Conservation (phyloP, 805 yeast species). For the Wickerhamiella lipophila region DNA sequence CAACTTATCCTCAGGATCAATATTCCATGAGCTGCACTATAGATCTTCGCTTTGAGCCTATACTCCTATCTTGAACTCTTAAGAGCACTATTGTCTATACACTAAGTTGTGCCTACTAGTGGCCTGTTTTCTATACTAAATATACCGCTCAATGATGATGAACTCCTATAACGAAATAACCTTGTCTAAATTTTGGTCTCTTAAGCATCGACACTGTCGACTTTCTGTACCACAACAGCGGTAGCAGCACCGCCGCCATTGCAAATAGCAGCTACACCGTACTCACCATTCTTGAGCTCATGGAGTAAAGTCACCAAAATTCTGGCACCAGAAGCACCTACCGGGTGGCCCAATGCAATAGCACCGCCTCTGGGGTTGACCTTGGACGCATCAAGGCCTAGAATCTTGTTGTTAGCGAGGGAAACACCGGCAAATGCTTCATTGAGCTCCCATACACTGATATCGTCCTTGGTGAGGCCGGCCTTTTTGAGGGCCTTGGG, state of each 20-base stretch:
- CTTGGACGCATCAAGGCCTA: constrained; percentile 50
- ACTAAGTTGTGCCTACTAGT: no score
- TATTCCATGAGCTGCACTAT: no score
- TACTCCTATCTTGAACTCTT: no score
- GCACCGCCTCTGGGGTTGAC: constrained; percentile 89
- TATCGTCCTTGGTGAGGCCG: constrained; percentile 44
- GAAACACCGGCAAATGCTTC: constrained; percentile 97
- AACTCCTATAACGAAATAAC: no score
- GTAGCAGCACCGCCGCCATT: constrained; percentile 99
- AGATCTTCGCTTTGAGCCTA: no score
- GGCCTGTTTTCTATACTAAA: no score
- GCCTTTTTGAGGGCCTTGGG: constrained; percentile 88
- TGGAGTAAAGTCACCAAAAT: constrained; percentile 45
- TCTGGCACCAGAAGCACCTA: constrained; percentile 91
- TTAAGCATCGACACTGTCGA: constrained; percentile 4
- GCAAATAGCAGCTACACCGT: constrained; percentile 89
- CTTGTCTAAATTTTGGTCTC: no score
- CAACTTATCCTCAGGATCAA: no score
- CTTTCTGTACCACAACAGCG: constrained; percentile 66
- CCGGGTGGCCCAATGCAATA: constrained; percentile 85
- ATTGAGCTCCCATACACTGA: constrained; percentile 81
- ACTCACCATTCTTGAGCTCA: constrained; percentile 50
- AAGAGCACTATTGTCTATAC: no score
- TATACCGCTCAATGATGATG: no score
- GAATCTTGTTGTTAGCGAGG: constrained; percentile 61